Conservation (phyloP, 2,329 filamentous ascomycete species). For the Ophiosphaerella narmari region DNA sequence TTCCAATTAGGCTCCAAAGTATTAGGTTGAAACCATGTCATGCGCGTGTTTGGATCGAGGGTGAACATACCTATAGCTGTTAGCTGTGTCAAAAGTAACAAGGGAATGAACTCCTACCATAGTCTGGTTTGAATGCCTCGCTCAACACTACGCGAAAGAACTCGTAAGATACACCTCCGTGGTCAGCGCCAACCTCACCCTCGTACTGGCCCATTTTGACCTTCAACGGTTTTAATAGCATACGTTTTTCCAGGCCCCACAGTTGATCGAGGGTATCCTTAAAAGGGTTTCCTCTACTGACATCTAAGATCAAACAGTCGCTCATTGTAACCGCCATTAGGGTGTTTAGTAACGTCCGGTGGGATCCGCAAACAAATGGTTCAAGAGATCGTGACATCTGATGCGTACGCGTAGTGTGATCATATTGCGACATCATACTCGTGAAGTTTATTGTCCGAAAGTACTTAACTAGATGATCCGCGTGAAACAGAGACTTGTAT, state of each 20-base stretch:
- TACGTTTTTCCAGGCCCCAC: conserved; percentile 81
- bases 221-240: conserved; percentile 84
- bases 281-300: conserved; percentile 49
- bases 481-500: conserved; percentile 78
- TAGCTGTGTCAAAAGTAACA: conserved; percentile 4
- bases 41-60: conserved; percentile 73
- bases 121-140: conserved; percentile 76
- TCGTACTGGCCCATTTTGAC: conserved; percentile 79
- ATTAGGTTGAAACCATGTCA: conserved; percentile 86
- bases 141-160: conserved; percentile 87
- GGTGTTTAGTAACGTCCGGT: conserved; percentile 31
- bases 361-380: conserved; percentile 26
- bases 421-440: conserved; percentile 79
- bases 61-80: conserved; percentile 68
- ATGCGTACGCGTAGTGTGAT: conserved; percentile 48
- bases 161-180: conserved; percentile 94
- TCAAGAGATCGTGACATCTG: conserved; percentile 36
- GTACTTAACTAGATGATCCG: conserved; percentile 74
- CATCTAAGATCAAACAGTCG: conserved; percentile 50
- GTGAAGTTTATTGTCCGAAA: conserved; percentile 89
- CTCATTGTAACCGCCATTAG: conserved; percentile 42
- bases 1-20: conserved; percentile 85
- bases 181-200: conserved; percentile 89
- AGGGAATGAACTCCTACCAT: conserved; percentile 55
- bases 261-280: conserved; percentile 74